Conservation (phyloP, 2,329 filamentous ascomycete genomes). For the Ophiostoma sp. region DNA sequence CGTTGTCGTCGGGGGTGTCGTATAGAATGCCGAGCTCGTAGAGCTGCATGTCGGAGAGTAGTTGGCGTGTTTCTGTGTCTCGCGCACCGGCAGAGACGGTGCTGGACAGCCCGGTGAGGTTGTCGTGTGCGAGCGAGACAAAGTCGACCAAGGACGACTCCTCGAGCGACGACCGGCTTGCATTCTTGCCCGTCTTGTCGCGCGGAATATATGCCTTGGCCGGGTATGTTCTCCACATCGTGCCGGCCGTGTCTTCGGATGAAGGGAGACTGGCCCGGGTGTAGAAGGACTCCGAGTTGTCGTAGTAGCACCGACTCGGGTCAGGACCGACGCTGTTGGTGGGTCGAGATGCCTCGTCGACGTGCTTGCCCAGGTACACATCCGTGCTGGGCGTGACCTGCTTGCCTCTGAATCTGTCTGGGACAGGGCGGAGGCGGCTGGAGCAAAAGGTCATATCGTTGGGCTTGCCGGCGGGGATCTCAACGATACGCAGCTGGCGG, state of each 20-base stretch:
- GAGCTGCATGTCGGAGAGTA: background rate
- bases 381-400: background rate
- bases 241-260: no score
- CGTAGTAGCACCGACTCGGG: background rate
- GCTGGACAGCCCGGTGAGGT: background rate
- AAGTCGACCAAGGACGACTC: no score
- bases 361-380: background rate
- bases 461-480: background rate
- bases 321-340: background rate
- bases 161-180: background rate
- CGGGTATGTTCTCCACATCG: no score
- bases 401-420: background rate
- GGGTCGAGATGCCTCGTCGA: no score
- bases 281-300: no score
- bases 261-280: no score
- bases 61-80: no score
- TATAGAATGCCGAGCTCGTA: conserved; percentile 16
- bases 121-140: no score
- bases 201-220: background rate
- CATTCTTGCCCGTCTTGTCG: background rate
- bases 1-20: background rate
- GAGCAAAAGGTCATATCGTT: background rate
- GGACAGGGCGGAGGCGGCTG: background rate
- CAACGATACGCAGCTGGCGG: background rate
- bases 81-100: no score